These are phyloP conservation scores for Aethionema arabicum DNA, from an alignment of 345 rosid species.

Conservation along the genomic window DNA sequence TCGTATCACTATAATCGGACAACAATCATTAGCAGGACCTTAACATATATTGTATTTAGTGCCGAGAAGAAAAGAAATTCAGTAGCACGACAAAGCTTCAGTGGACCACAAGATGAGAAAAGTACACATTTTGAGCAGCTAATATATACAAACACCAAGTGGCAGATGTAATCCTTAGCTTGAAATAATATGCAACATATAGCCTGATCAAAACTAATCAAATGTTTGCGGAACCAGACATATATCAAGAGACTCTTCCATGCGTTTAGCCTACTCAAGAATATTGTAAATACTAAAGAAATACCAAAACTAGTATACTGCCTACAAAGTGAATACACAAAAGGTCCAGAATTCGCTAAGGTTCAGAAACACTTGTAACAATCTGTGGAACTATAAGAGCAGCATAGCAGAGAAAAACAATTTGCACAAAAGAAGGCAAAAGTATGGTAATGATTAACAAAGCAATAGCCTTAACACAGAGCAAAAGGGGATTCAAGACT, in stretches of 20 bases:
- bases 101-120: conserved; percentile 10
- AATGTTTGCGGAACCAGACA: conserved; percentile 2
- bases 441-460: neutral
- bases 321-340: conserved; percentile 4
- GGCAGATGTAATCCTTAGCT: neutral
- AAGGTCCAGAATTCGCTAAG: neutral
- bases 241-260: conserved; percentile 6
- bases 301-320: neutral
- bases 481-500: neutral
- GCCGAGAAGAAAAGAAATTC: neutral
- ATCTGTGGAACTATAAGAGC: conserved; percentile 2
- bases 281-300: conserved; percentile 1
- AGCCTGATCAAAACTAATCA: neutral
- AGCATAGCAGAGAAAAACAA: conserved; percentile 1
- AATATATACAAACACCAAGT: neutral
- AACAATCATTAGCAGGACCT: conserved; percentile 17
- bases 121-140: conserved; percentile 1
- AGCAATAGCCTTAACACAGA: neutral
- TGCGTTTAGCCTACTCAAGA: conserved; percentile 18
- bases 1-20: neutral
- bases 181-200: neutral
- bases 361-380: conserved; percentile 8
- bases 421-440: conserved; percentile 3
- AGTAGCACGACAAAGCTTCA: neutral
- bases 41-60: conserved; percentile 4